Conservation (phyloP, 495 filamentous ascomycete genomes). For the Hypoxylon lenormandii region DNA sequence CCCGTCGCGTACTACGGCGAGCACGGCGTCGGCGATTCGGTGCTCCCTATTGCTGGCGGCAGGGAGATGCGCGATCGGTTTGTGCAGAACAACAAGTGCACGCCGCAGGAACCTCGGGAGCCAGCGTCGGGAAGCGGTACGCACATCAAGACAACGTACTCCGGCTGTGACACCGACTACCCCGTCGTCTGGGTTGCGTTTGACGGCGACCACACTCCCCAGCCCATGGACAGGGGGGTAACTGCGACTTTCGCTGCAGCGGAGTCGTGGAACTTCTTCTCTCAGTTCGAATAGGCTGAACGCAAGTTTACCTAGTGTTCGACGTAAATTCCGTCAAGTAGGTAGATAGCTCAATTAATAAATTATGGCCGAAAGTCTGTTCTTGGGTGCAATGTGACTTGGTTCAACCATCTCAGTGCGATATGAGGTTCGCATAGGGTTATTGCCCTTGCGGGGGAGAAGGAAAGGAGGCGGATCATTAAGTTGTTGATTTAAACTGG, state of each 20-base stretch:
- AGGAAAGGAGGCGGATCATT: background rate
- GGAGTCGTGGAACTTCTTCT: conserved; percentile 56
- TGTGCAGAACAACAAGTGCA: conserved; percentile 57
- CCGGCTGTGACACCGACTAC: conserved; percentile 45
- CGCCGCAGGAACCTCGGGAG: conserved; percentile 33
- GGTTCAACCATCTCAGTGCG: no score
- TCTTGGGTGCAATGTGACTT: background rate
- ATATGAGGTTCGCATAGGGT: no score
- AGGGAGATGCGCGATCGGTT: conserved; percentile 56
- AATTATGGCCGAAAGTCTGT: background rate
- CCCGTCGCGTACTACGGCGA: conserved; percentile 61
- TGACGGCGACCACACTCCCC: conserved; percentile 48
- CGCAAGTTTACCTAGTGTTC: background rate
- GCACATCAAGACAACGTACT: conserved; percentile 50
- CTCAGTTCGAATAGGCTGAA: conserved; percentile 39
- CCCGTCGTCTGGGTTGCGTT: conserved; percentile 49
- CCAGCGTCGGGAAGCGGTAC: conserved; percentile 47
- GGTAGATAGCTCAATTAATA: conserved; percentile 1
- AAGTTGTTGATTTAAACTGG: background rate
- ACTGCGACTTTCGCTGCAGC: conserved; percentile 46
- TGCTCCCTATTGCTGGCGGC: conserved; percentile 55
- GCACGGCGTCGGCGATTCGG: conserved; percentile 57
- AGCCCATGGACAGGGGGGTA: conserved; percentile 42
- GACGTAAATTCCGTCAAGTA: conserved; percentile 1
- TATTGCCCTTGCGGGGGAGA: background rate